These are phyloP conservation scores for Drechslerella coelobrocha DNA, from an alignment of 2,329 filamentous ascomycete genomes.

Conservation along the genomic window DNA sequence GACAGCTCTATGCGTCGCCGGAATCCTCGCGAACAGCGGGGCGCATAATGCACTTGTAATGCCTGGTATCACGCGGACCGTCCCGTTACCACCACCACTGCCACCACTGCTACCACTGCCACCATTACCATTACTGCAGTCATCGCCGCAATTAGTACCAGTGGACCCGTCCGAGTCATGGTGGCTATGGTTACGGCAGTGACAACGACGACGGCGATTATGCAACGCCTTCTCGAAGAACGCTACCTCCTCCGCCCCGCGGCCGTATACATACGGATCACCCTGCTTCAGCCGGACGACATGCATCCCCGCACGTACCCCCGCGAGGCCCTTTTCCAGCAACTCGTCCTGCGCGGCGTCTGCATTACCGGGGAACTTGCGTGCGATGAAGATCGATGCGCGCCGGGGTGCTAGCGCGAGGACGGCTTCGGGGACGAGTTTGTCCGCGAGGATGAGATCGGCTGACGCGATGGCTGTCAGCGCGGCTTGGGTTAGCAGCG, in stretches of 20 bases:
- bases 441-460: constrained; percentile 82
- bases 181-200: too few species aligned
- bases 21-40: constrained; percentile 85
- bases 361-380: constrained; percentile 97
- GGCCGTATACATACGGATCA: constrained; percentile 94
- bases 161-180: too few species aligned
- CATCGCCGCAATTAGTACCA: too few species aligned
- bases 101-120: constrained; percentile 68
- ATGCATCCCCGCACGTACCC: constrained; percentile 71
- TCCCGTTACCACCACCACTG: constrained; percentile 40
- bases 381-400: constrained; percentile 86
- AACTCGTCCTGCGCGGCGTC: constrained; percentile 92
- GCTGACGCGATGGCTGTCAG: constrained; percentile 76
- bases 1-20: constrained; percentile 84
- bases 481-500: constrained; percentile 83
- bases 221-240: constrained; percentile 83
- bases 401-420: constrained; percentile 88
- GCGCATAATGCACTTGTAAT: constrained; percentile 88
- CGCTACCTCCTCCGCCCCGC: constrained; percentile 88
- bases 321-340: constrained; percentile 76
- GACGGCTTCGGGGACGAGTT: constrained; percentile 82
- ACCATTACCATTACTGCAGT: too few species aligned
- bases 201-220: too few species aligned
- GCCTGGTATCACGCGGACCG: constrained; percentile 77
- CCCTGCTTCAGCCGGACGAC: constrained; percentile 94